Percentiles rank a stretch among this genome's conserved stretches.
phyloP scores from a whole-genome alignment of 108 stramenopile genomes.

The Nitzschia palea region DNA sequence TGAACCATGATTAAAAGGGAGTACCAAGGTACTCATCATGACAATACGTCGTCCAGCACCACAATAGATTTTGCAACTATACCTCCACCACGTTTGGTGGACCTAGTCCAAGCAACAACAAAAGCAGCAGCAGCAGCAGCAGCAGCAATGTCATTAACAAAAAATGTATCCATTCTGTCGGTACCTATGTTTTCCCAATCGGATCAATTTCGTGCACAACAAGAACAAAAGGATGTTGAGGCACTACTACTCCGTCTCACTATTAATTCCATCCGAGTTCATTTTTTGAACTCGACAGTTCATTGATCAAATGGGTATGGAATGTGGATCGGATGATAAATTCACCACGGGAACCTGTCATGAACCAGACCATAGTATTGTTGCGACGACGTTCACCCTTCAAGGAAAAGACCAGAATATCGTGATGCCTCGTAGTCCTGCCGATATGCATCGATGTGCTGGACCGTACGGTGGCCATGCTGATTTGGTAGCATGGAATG shows the following conservation, averaged over 20 bases:
- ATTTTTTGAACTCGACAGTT: slow-evolving; percentile 18
- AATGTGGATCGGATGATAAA: slow-evolving; percentile 41
- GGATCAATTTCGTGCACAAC: slow-evolving; percentile 7
- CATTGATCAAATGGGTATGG: slow-evolving; percentile 18
- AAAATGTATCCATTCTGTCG: slow-evolving; percentile 24
- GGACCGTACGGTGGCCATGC: slow-evolving; percentile 26
- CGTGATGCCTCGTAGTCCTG: slow-evolving; percentile 28
- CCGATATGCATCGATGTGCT: slow-evolving; percentile 39
- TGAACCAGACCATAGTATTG: no score
- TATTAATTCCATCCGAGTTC: background rate
- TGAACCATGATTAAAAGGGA: slow-evolving; percentile 19
- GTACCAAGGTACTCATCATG: no score
- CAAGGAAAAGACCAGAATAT: background rate
- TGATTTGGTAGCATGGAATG: slow-evolving; percentile 27
- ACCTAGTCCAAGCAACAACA: slow-evolving; percentile 1
- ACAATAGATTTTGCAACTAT: slow-evolving; percentile 25
- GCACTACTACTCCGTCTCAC: background rate
- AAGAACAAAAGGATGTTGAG: no score
- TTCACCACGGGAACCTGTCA: slow-evolving; percentile 26
- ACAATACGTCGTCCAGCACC: background rate
- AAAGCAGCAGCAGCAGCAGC: background rate
- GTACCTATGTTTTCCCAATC: slow-evolving; percentile 26
- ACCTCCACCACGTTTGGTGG: slow-evolving; percentile 14
- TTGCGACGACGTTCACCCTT: no score
- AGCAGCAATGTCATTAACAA: no score